phyloP scores from a whole-genome alignment of 1,284 basidiomycete genomes.

The Ustilago lituana region DNA sequence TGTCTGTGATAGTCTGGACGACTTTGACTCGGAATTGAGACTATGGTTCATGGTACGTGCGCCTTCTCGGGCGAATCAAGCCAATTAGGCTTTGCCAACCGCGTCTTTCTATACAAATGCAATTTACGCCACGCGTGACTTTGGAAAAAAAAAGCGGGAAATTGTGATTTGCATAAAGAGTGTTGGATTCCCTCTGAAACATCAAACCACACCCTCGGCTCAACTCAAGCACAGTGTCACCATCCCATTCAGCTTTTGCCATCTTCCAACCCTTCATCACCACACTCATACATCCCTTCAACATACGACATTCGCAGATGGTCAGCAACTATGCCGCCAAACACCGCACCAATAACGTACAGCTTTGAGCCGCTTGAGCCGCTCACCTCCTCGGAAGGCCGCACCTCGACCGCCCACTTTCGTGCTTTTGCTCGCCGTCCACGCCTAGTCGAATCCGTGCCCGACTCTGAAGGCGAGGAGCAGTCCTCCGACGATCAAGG shows the following conservation, averaged over 20 bases:
- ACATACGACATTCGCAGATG: no score
- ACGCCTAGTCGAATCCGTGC: conserved; percentile 18
- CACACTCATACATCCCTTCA: no score
- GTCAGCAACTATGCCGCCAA: conserved; percentile 15
- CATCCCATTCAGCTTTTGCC: background rate
- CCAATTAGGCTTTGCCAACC: no score
- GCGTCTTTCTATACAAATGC: conserved; percentile 9
- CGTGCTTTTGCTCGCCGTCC: conserved; percentile 31
- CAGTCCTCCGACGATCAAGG: conserved; percentile 22
- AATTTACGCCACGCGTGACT: conserved; percentile 40
- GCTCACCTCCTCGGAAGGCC: conserved; percentile 7
- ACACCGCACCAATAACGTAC: conserved; percentile 11
- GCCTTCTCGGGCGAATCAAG: conserved; percentile 30
- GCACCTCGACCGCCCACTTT: conserved; percentile 33
- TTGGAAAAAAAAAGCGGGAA: no score
- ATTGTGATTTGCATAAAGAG: background rate
- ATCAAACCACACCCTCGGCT: background rate
- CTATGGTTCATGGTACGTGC: conserved; percentile 30
- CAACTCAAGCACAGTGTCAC: no score
- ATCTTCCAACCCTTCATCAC: no score
- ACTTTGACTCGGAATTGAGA: no score
- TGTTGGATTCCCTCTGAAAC: conserved; percentile 27
- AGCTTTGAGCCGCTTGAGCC: conserved; percentile 34
- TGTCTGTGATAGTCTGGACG: no score
- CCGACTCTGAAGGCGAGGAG: conserved; percentile 41